These are phyloP conservation scores for Russula lepida DNA, from an alignment of 768 basidiomycete species.

Conservation along the genomic window DNA sequence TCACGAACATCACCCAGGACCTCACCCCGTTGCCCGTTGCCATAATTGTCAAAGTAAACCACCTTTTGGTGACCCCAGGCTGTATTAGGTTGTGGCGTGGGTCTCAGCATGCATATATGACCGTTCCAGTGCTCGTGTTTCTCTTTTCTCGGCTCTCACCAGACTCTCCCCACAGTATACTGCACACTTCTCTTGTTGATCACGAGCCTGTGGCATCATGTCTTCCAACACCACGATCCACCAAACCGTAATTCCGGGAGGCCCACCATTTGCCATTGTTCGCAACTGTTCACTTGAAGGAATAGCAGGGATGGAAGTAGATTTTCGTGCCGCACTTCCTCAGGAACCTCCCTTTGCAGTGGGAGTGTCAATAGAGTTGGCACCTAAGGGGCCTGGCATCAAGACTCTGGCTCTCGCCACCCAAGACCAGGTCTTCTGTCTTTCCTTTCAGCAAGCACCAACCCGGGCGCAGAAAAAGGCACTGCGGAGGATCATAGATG, in stretches of 20 bases:
- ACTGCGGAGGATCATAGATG: slow-evolving; percentile 7
- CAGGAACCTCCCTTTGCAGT: not conserved
- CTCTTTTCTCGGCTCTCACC: not conserved
- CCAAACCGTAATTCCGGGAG: not conserved
- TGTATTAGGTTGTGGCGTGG: not conserved
- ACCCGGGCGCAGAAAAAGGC: not conserved
- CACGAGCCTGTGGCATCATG: not conserved
- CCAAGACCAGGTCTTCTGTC: not conserved
- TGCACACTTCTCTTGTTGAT: not conserved
- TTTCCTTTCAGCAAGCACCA: not conserved
- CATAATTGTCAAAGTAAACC: not conserved
- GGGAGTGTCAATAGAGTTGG: slow-evolving; percentile 2
- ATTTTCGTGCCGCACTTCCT: not conserved
- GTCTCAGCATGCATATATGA: not conserved
- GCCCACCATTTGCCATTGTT: not conserved
- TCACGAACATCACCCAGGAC: not conserved
- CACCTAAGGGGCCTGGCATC: not conserved
- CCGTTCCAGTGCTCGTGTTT: not conserved
- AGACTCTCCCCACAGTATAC: not conserved
- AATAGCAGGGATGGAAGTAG: not conserved
- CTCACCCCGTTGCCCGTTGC: not conserved
- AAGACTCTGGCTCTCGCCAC: not conserved
- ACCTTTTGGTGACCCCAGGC: not conserved
- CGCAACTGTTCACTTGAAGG: not conserved
- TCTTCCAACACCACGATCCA: not conserved